Conservation (phyloP, 768 basidiomycete genomes). For the Daedaleopsis sinensis region DNA sequence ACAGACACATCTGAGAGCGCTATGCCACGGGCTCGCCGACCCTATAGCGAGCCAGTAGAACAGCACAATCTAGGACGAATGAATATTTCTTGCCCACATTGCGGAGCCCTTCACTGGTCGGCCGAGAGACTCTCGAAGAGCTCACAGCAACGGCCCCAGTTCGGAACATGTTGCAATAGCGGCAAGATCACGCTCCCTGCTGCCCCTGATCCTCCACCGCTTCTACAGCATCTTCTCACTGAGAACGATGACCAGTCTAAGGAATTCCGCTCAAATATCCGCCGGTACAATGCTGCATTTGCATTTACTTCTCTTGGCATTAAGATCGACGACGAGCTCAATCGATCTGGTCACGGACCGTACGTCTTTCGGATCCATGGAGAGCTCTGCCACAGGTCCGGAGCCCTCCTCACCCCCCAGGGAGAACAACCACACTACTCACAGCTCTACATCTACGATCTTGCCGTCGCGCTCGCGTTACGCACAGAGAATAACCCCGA, state of each 20-base stretch:
- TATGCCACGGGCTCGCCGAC: no score
- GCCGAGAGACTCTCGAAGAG: slow-evolving; percentile 29
- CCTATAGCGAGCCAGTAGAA: no score
- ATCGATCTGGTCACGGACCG: slow-evolving; percentile 34
- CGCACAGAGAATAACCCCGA: slow-evolving; percentile 16
- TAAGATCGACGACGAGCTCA: slow-evolving; percentile 29
- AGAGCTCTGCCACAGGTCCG: slow-evolving; percentile 40
- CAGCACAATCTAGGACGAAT: slow-evolving; percentile 34
- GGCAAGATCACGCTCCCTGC: slow-evolving; percentile 37
- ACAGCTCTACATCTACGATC: slow-evolving; percentile 47
- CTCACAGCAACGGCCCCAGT: slow-evolving; percentile 26
- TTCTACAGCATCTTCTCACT: slow-evolving; percentile 26
- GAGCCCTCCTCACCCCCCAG: slow-evolving; percentile 32
- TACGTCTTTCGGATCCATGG: slow-evolving; percentile 40
- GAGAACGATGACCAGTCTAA: slow-evolving; percentile 13
- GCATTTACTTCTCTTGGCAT: slow-evolving; percentile 41
- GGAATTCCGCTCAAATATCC: slow-evolving; percentile 39
- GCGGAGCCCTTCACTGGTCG: slow-evolving; percentile 41
- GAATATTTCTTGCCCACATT: slow-evolving; percentile 36
- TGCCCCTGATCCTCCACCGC: slow-evolving; percentile 25
- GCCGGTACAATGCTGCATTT: slow-evolving; percentile 45
- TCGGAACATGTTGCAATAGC: slow-evolving; percentile 39
- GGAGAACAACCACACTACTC: slow-evolving; percentile 35
- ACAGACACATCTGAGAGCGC: no score
- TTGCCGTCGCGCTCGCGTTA: slow-evolving; percentile 34